phyloP scores from a whole-genome alignment of 176 grass and related monocot genomes.

The Bromus sterilis region DNA sequence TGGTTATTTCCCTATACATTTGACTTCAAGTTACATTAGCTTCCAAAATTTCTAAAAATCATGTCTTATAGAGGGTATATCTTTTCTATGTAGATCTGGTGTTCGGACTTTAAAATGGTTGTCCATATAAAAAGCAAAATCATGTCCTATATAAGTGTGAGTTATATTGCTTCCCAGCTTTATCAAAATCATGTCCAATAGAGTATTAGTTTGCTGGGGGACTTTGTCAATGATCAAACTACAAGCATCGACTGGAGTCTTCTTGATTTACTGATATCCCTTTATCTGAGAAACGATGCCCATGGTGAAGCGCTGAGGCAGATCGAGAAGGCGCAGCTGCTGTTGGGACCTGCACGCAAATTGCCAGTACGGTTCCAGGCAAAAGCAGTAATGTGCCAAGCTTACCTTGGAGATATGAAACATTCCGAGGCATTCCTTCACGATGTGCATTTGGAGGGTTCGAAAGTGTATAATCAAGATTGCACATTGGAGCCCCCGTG shows the following conservation, averaged over 20 bases:
- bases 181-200: no score
- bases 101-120: no score
- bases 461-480: no score
- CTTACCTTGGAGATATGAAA: constrained; percentile 68
- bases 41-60: background rate
- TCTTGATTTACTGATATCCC: no score
- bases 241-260: no score
- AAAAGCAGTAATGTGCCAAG: constrained; percentile 61
- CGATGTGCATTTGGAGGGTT: constrained; percentile 38
- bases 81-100: no score
- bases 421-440: constrained; percentile 69
- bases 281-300: constrained; percentile 55
- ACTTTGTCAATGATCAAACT: constrained; percentile 28
- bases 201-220: constrained; percentile 74
- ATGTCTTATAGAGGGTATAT: no score
- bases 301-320: constrained; percentile 57
- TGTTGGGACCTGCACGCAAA: constrained; percentile 20
- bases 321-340: constrained; percentile 36
- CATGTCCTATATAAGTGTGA: no score
- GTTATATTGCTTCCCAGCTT: no score
- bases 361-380: constrained; percentile 53
- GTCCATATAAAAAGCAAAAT: no score
- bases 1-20: background rate
- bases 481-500: no score
- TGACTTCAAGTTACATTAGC: background rate